Conservation (phyloP, 1,139 yeast species). For the Debaryomyces subglobosus region DNA sequence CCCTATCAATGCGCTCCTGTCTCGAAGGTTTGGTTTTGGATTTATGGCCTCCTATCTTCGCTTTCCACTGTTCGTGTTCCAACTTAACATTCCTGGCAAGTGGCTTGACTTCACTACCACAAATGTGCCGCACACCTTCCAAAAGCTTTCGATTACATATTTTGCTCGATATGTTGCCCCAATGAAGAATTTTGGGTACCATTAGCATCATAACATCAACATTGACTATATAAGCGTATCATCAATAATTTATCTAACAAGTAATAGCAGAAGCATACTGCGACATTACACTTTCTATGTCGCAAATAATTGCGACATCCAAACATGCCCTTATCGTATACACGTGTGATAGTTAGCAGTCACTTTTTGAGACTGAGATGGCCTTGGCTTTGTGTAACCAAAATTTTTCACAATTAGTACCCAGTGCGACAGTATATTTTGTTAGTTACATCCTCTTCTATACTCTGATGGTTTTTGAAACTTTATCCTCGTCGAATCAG, state of each 20-base stretch:
- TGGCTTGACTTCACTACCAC: background rate
- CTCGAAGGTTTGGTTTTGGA: slow-evolving; percentile 17
- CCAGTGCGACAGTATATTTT: slow-evolving; percentile 5
- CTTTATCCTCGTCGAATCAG: slow-evolving; percentile 57
- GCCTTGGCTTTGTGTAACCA: slow-evolving; percentile 6
- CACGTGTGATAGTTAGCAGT: background rate
- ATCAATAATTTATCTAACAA: background rate
- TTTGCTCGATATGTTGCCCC: background rate
- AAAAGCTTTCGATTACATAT: background rate
- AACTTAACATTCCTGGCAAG: slow-evolving; percentile 4
- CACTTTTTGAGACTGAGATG: background rate
- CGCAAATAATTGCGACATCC: background rate
- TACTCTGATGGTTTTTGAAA: slow-evolving; percentile 10
- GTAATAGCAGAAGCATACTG: background rate
- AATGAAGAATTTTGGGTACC: background rate
- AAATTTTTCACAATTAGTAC: slow-evolving; percentile 8
- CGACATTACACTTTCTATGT: background rate
- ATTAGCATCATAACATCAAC: background rate
- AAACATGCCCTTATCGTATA: background rate
- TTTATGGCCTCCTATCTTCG: background rate
- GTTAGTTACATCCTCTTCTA: background rate
- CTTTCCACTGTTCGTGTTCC: slow-evolving; percentile 5
- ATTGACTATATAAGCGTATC: too few relatives aligned
- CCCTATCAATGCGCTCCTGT: slow-evolving; percentile 28
- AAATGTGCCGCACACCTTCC: background rate